Evolutionary conservation across 2,329 filamentous ascomycete genomes (phyloP).

Genomic region (Sclerotiophoma versabilis): DNA sequence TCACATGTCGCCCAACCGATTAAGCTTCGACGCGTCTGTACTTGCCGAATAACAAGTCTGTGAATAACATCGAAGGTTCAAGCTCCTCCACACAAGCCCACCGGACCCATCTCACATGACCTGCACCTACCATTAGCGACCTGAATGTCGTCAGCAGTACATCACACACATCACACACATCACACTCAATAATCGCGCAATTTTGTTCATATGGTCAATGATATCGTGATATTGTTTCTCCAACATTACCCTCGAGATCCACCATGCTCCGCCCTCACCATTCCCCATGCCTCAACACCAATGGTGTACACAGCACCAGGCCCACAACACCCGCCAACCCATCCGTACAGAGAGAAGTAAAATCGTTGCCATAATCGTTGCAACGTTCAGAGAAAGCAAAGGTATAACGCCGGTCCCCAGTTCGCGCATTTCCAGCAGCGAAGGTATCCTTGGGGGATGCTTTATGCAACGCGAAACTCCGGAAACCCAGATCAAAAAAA

Average conservation of each 20-base stretch:
- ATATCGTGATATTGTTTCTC: slow-evolving; percentile 32
- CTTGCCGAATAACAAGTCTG: no score
- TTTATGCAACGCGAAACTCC: slow-evolving; percentile 36
- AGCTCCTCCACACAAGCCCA: neutral
- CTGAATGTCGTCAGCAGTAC: neutral
- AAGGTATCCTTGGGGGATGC: slow-evolving; percentile 42
- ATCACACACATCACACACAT: slow-evolving; percentile 9
- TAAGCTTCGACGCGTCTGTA: no score
- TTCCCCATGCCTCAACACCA: neutral
- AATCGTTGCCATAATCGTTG: slow-evolving; percentile 18
- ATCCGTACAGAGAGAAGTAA: slow-evolving; percentile 1
- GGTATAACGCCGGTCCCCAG: slow-evolving; percentile 36
- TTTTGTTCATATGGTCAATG: slow-evolving; percentile 19
- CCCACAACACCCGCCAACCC: neutral
- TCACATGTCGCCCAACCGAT: no score
- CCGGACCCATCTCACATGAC: slow-evolving; percentile 10
- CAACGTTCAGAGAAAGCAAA: slow-evolving; percentile 21
- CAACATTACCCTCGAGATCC: slow-evolving; percentile 26
- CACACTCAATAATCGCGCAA: slow-evolving; percentile 1
- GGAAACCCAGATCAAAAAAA: slow-evolving; percentile 18
- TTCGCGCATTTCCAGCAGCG: slow-evolving; percentile 39
- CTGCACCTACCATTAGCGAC: slow-evolving; percentile 11
- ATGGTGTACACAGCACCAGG: slow-evolving; percentile 1
- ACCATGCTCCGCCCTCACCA: slow-evolving; percentile 13
- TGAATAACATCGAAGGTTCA: no score